These are phyloP conservation scores for Cystobasidium sp. DNA, from an alignment of 1,284 basidiomycete genomes.

Conservation along the genomic window DNA sequence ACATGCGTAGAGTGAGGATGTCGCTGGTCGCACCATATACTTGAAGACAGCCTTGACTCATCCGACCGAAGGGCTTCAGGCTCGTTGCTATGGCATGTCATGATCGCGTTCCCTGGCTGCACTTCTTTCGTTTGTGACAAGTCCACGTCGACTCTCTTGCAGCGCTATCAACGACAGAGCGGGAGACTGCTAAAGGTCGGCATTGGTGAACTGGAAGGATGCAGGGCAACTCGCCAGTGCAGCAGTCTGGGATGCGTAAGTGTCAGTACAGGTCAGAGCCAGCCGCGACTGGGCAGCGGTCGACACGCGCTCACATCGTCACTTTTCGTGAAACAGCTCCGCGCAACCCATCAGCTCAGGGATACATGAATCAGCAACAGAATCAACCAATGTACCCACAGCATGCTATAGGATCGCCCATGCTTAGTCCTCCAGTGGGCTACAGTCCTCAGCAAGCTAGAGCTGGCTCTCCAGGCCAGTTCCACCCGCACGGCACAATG, in stretches of 20 bases:
- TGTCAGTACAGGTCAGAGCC: not conserved
- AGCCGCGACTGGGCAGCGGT: not conserved
- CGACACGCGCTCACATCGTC: conserved; percentile 8
- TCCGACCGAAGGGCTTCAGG: no score
- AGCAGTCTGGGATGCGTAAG: conserved; percentile 34
- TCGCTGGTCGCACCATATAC: no score
- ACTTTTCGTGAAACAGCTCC: conserved; percentile 5
- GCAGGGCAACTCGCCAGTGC: conserved; percentile 17
- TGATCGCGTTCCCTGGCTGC: no score
- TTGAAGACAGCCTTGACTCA: no score
- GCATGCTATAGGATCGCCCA: not conserved
- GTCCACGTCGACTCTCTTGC: not conserved
- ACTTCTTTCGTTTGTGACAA: conserved; percentile 5
- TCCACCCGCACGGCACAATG: conserved; percentile 18
- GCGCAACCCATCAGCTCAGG: conserved; percentile 16
- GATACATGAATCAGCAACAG: conserved; percentile 5
- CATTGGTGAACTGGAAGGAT: not conserved
- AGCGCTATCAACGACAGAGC: not conserved
- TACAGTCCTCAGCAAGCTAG: conserved; percentile 11
- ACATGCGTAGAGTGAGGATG: no score
- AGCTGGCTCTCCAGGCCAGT: conserved; percentile 14
- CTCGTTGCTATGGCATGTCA: no score
- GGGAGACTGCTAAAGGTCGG: not conserved
- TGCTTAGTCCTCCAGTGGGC: conserved; percentile 27
- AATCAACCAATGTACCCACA: conserved; percentile 12